Evolutionary conservation across 2,329 filamentous ascomycete genomes (phyloP), one percentile per base, ranked within the genome.

Genomic region (Xylariaceae sp.): DNA sequence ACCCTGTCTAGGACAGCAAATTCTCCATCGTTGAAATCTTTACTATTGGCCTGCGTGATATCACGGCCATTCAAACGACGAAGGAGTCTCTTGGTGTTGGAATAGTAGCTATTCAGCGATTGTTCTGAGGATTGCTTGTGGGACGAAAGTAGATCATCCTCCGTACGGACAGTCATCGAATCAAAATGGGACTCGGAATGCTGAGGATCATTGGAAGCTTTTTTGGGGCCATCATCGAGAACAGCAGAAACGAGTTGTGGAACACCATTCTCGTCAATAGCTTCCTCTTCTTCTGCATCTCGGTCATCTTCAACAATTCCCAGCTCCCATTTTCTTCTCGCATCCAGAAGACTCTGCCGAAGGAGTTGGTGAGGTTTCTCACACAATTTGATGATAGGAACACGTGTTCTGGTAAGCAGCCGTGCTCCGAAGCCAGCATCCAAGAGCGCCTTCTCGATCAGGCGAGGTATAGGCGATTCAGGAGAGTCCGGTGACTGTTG

Each of bases 301-400:
- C 65, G 63, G 5, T 60, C 55, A 2, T 72, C 72, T 3, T 65
- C 63, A 3, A 64, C 69, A 40, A 67, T 71, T 36, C 72, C 80
- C 36, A 67, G 75, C 52, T 92, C 86, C 86, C 87, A 92, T 58
- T 83, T 88, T 35, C 72, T 66, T 6, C 86, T 78, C 56, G 86
- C 84, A 25, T 81, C 75, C 4, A 78, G 59, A 5, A 94, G 73
- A 45, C 79, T 80, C 8, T 69, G 62, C 12, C 76, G 76, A 1
- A 94, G 72, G 45, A 76, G 71, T 2, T 75, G 65, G 0, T 78
- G 74, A 2, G 89, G 89, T 34, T 70, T 77, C 62, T 92, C 77
- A 58, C 89, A 95, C 14, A 95, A 75, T 61, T 94, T 93, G 62
- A 95, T 84, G 54, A 95, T 94, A 0, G 90, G 88, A 3, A 95